Evolutionary conservation across 139 green algal genomes (phyloP).

Genomic region (Raphidocelis subcapitata): DNA sequence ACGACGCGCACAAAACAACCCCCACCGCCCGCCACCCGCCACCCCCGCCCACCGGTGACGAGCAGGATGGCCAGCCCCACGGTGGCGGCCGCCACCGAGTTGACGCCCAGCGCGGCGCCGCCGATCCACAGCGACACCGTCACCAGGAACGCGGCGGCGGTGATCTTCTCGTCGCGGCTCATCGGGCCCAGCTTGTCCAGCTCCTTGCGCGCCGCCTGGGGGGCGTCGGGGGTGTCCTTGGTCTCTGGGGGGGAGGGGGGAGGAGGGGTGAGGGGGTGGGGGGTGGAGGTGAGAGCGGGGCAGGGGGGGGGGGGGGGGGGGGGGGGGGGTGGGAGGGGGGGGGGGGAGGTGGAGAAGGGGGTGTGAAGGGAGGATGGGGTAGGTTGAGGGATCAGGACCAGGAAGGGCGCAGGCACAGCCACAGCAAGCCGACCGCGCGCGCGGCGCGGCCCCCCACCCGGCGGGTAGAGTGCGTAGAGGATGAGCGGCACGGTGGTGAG

Average conservation of each 20-base stretch:
- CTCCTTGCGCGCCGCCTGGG: conserved; percentile 83
- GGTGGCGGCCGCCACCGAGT: conserved; percentile 94
- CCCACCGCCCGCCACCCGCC: neutral
- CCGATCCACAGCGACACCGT: conserved; percentile 96
- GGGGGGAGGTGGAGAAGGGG: too few species aligned
- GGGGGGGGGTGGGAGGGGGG: too few species aligned
- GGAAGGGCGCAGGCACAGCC: neutral
- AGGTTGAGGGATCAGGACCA: neutral
- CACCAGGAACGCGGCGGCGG: conserved; percentile 72
- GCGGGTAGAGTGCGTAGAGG: conserved; percentile 96
- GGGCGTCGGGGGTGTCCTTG: conserved; percentile 96
- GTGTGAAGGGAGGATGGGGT: too few species aligned
- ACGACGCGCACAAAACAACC: too few species aligned
- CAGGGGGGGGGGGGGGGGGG: too few species aligned
- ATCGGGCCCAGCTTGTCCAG: conserved; percentile 94
- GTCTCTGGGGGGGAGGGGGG: too few species aligned
- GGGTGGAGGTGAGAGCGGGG: too few species aligned
- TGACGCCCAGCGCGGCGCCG: conserved; percentile 84
- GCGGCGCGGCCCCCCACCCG: conserved; percentile 65
- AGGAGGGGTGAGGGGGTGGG: too few species aligned
- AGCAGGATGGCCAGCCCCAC: conserved; percentile 93
- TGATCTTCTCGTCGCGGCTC: conserved; percentile 95
- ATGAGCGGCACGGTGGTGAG: conserved; percentile 87
- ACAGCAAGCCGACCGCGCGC: too few species aligned
- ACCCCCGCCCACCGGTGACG: conserved; percentile 71